Evolutionary conservation across 108 stramenopile species (phyloP).

Genomic region (Cyclotella distinguenda): DNA sequence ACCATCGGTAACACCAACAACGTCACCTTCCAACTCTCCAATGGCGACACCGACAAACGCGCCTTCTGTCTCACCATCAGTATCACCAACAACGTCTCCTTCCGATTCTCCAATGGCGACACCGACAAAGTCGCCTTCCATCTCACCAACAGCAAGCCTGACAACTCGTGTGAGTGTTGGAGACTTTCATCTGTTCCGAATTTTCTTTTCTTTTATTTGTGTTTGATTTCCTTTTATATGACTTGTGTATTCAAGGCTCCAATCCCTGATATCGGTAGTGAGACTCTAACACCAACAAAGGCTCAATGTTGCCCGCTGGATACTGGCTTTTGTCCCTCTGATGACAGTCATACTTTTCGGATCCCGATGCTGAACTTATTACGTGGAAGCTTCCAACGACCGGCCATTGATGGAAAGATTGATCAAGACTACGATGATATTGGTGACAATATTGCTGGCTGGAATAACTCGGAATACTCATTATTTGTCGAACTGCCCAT

Average conservation of each 20-base stretch:
- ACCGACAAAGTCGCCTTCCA: background rate
- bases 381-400: background rate
- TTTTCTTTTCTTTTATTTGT: no score
- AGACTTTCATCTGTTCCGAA: no score
- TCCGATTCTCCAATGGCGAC: background rate
- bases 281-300: background rate
- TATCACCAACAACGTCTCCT: no score
- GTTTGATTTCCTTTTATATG: no score
- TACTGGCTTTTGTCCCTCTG: background rate
- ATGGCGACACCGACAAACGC: no score
- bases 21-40: background rate
- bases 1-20: background rate
- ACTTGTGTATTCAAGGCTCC: no score
- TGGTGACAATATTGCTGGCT: background rate
- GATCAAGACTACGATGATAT: constrained; percentile 1
- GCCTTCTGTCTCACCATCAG: no score
- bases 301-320: background rate
- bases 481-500: background rate
- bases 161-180: background rate
- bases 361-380: background rate
- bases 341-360: background rate
- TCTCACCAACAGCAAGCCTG: background rate
- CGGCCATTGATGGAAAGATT: background rate
- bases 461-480: background rate
- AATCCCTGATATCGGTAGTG: no score